A percentile compares a stretch with the other conserved stretches of the same genome.
Evolutionary conservation across 257 asterid genomes (phyloP).

Genomic region (Fraxinus pennsylvanica): DNA sequence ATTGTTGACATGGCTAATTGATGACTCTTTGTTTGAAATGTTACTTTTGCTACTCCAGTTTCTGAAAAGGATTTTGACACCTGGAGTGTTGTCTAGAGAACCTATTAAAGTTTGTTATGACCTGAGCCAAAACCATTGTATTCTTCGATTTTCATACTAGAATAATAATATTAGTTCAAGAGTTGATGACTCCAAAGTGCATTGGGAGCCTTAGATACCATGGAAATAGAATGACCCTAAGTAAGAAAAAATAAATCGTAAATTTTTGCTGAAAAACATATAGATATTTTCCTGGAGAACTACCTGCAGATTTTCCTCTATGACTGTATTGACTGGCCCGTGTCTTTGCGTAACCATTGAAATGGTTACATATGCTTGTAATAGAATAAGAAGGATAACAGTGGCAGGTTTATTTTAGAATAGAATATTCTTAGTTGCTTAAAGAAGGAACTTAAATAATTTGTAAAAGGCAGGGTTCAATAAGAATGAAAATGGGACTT

Average conservation of each 20-base stretch:
- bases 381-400: slow-evolving; percentile 1
- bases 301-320: not conserved
- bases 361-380: not conserved
- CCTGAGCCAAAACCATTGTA: not conserved
- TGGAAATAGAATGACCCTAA: not conserved
- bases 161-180: not conserved
- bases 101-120: not conserved
- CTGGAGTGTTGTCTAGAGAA: not conserved
- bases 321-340: not conserved
- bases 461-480: not conserved
- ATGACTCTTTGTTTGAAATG: not conserved
- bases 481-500: not conserved
- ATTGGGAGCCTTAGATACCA: not conserved
- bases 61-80: not conserved
- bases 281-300: not conserved
- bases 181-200: not conserved
- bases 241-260: not conserved
- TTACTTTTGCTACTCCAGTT: not conserved
- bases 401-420: not conserved
- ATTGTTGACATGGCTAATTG: not conserved
- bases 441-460: not conserved
- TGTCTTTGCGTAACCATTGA: not conserved
- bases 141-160: not conserved
- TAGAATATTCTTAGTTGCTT: not conserved
- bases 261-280: not conserved